These are phyloP conservation scores for Microstroma glucosiphilum DNA, from an alignment of 1,284 basidiomycete species.

Conservation along the genomic window DNA sequence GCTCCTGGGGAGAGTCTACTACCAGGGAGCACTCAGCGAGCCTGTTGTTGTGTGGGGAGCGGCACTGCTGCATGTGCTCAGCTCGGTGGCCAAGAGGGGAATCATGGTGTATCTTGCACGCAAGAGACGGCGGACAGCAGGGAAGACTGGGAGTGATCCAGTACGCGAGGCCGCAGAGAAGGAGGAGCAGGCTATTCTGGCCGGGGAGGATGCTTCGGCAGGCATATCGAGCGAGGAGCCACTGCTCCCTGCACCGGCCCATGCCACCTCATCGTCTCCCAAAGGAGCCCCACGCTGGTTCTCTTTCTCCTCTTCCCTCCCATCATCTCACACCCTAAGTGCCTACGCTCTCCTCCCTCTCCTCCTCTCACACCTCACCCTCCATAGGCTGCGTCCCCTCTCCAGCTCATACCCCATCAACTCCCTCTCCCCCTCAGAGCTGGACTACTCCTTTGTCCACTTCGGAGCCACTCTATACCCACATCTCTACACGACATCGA, in stretches of 20 bases:
- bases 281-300: not conserved
- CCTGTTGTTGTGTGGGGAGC: not conserved
- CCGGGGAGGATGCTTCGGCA: no score
- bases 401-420: not conserved
- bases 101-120: not conserved
- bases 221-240: no score
- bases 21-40: not conserved
- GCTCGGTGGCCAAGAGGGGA: not conserved
- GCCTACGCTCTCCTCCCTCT: not conserved
- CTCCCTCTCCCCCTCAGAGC: not conserved
- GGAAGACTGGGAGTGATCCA: not conserved
- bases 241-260: no score
- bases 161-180: not conserved
- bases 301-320: not conserved
- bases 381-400: not conserved
- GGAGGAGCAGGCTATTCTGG: no score
- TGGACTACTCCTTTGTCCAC: slow-evolving; percentile 3
- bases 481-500: slow-evolving; percentile 6
- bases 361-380: not conserved
- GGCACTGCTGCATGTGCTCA: not conserved
- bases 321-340: not conserved
- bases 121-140: not conserved
- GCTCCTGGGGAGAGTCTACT: not conserved
- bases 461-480: slow-evolving; percentile 17
- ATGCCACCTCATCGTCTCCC: not conserved